Base-by-base conservation (phyloP, 306 rosid species). In the Citrullus mucosospermus region DNA sequence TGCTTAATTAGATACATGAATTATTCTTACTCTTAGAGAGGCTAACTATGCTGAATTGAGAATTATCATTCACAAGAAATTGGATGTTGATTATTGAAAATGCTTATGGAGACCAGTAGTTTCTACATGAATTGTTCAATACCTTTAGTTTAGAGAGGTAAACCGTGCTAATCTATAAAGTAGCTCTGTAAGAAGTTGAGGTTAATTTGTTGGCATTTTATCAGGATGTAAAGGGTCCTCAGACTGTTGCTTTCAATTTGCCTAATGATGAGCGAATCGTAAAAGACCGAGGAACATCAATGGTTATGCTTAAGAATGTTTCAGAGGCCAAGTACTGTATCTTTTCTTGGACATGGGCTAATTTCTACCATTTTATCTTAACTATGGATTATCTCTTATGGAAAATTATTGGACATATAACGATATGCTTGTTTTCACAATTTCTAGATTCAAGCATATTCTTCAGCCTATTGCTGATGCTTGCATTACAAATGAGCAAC, bases 161-260 rank as follows among this genome's bases (percentile, higher is more conserved):
- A 28, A 72, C 41, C 44, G 3, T 50, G 60, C 28, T 72, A 50
- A 25, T 50, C 43, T 77, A 69, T 68, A 72, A 39, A 36, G 56
- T 3, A 65, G 76, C 14, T 70, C 51, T 53, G 43, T 78, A 53
- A 57, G 46, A 82, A 79, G 18, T 39, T 67, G 81, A 74, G 76
- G 73, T 57, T 79, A 76, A 79, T 68, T 6, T 62, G 18, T 36
- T 54, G 78, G 43, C 77, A 41, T 82, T 82, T 61, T 81, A 68
- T 80, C 90, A 95, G 98, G 98, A 92, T 88, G 93, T 92, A 72
- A 90, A 88, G 87, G 98, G 98, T 76, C 98, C 98, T 74, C 98
- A 95, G 81, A 91, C 97, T 81, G 93, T 87, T 84, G 98, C 97
- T 84, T 92, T 92, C 84, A 95, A 92, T 88, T 90, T 95, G 69